A percentile compares a stretch with the other conserved stretches of the same genome.
These are phyloP conservation scores for Metschnikowia cubensis DNA, from an alignment of 805 yeast species.

Conservation along the genomic window DNA sequence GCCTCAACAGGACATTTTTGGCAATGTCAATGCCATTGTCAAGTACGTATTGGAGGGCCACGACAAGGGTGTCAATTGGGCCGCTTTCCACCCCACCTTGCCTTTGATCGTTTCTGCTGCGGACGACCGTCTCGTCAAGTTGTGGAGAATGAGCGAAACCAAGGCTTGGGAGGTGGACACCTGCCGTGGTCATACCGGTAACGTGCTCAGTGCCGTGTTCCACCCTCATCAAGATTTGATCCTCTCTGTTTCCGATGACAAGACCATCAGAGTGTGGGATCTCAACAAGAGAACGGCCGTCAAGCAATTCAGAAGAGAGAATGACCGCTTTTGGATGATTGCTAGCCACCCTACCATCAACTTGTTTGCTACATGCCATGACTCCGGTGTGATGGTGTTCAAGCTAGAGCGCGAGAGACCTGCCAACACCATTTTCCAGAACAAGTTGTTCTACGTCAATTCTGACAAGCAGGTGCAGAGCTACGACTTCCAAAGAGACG, in stretches of 20 bases:
- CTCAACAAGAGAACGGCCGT: conserved; percentile 89
- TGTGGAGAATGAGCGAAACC: conserved; percentile 97
- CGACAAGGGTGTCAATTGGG: conserved; percentile 98
- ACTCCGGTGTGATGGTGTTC: conserved; percentile 96
- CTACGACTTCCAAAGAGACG: conserved; percentile 63
- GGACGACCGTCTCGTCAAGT: conserved; percentile 90
- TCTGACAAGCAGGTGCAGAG: conserved; percentile 82
- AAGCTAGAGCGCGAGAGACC: conserved; percentile 97
- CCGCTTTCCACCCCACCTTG: conserved; percentile 93
- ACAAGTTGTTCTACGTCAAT: conserved; percentile 71
- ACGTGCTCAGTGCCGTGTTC: conserved; percentile 83
- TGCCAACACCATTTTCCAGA: conserved; percentile 70
- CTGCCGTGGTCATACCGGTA: conserved; percentile 95
- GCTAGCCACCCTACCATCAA: conserved; percentile 87
- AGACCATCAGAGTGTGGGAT: conserved; percentile 96
- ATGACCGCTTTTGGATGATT: conserved; percentile 91
- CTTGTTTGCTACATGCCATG: conserved; percentile 94
- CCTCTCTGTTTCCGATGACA: conserved; percentile 92
- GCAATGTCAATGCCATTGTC: conserved; percentile 89
- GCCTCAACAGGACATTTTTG: conserved; percentile 90
- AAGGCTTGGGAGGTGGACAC: conserved; percentile 99
- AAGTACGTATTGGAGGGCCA: conserved; percentile 97
- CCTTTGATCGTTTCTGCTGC: conserved; percentile 94
- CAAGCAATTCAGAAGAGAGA: conserved; percentile 88
- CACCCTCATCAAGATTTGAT: conserved; percentile 92